Evolutionary conservation across 2,329 filamentous ascomycete genomes (phyloP).

Genomic region (Sclerotinia spermophila): DNA sequence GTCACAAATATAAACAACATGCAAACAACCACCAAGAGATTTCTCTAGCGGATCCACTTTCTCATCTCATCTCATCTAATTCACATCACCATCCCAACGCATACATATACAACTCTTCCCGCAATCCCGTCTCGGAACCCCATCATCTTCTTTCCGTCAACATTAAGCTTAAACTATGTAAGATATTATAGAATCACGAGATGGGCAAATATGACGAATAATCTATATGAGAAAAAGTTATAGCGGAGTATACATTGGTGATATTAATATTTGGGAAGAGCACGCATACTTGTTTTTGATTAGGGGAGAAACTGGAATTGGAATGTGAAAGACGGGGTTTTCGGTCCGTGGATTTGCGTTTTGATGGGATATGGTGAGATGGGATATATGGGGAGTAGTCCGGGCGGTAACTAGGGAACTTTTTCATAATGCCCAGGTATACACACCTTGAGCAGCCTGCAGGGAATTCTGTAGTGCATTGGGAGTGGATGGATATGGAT

Average conservation of each 20-base stretch:
- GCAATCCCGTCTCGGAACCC: conserved; percentile 4
- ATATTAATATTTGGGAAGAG: background rate
- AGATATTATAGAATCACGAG: background rate
- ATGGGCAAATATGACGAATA: background rate
- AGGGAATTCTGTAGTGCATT: background rate
- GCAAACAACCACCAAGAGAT: background rate
- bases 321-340: background rate
- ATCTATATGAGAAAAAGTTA: background rate
- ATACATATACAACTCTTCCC: background rate
- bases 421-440: background rate
- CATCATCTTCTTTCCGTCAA: background rate
- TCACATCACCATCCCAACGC: background rate
- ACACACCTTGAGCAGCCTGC: background rate
- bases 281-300: background rate
- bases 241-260: background rate
- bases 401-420: background rate
- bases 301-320: background rate
- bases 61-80: background rate
- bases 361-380: background rate
- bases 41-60: background rate
- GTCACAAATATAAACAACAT: background rate
- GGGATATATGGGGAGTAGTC: background rate
- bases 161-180: no score
- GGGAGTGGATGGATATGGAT: no score
- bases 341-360: background rate